These are phyloP conservation scores for Caloboletus inedulis DNA, from an alignment of 1,284 basidiomycete genomes.

Conservation along the genomic window DNA sequence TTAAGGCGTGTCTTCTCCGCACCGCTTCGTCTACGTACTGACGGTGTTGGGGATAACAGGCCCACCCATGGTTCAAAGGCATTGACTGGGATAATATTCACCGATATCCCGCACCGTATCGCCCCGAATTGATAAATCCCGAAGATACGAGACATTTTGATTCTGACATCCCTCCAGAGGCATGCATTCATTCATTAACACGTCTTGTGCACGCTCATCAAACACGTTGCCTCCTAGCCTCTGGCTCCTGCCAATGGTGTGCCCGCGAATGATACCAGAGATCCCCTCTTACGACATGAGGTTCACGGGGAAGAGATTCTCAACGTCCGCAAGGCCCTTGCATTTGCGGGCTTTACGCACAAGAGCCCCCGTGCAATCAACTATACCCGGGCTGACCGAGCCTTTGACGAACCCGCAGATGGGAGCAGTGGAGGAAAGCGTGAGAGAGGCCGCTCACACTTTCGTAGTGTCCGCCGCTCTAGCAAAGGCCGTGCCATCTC, in stretches of 20 bases:
- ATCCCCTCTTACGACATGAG: slow-evolving; percentile 83
- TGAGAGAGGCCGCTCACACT: slow-evolving; percentile 57
- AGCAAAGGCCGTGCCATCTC: slow-evolving; percentile 75
- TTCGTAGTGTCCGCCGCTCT: slow-evolving; percentile 55
- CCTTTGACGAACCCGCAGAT: slow-evolving; percentile 57
- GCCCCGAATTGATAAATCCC: slow-evolving; percentile 73
- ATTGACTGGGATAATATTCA: slow-evolving; percentile 86
- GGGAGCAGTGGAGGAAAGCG: slow-evolving; percentile 47
- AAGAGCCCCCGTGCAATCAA: slow-evolving; percentile 76
- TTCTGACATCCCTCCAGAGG: slow-evolving; percentile 88
- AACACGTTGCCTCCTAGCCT: slow-evolving; percentile 54
- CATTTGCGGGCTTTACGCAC: slow-evolving; percentile 88
- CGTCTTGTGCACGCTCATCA: slow-evolving; percentile 25
- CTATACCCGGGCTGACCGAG: slow-evolving; percentile 70
- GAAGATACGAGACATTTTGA: slow-evolving; percentile 91
- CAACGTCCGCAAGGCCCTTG: slow-evolving; percentile 86
- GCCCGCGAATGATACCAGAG: slow-evolving; percentile 78
- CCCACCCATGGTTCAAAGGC: slow-evolving; percentile 83
- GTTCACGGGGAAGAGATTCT: slow-evolving; percentile 83
- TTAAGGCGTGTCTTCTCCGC: slow-evolving; percentile 60
- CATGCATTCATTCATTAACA: slow-evolving; percentile 41
- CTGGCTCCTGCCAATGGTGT: slow-evolving; percentile 87
- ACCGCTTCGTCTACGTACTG: slow-evolving; percentile 20
- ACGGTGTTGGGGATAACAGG: slow-evolving; percentile 41
- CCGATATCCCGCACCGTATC: slow-evolving; percentile 79